Evolutionary conservation across 345 rosid genomes (phyloP), one percentile per base, ranked within the genome.

Genomic region (Pistacia integerrima): DNA sequence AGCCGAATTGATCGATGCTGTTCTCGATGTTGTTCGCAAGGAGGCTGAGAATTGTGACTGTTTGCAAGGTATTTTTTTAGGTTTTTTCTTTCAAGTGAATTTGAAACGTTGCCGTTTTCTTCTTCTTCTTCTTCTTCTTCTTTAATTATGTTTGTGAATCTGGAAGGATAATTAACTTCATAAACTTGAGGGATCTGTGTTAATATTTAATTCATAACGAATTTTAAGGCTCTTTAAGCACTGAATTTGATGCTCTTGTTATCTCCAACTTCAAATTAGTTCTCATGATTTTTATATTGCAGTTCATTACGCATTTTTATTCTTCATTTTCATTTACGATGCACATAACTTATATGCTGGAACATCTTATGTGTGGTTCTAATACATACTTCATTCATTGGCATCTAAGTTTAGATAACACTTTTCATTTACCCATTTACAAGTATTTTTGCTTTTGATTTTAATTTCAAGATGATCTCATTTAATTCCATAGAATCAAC

Each of bases 1-100:
- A 64, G 98, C 98, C 6, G 97, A 94, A 74, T 85, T 94, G 74
- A 94, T 94, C 41, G 98, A 94, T 73, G 69, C 98, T 41, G 98
- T 94, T 83, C 98, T 94, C 11, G 98, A 94, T 81, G 97, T 94
- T 76, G 98, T 94, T 64, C 91, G 98, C 46, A 94, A 94, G 75
- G 98, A 94, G 77, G 94, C 97, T 11, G 98, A 94, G 91, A 94
- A 94, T 76, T 94, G 98, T 61, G 98, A 94, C 84, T 94, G 98
- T 88, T 84, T 94, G 79, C 98, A 94, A 91, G 98, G 98, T 93
- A 80, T 44, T 5, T 14, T 14, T 11, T 55, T 11, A 3, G 35
- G 18, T 74, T 51, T 51, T 8, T 17, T 4, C 2, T 12, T 28
- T 36, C 44, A 9, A 16, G 22, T 55, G 20, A 30, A 76, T 54